Evolutionary conservation across 2,329 filamentous ascomycete species (phyloP).

Genomic region (Aspergillus brasiliensis): DNA sequence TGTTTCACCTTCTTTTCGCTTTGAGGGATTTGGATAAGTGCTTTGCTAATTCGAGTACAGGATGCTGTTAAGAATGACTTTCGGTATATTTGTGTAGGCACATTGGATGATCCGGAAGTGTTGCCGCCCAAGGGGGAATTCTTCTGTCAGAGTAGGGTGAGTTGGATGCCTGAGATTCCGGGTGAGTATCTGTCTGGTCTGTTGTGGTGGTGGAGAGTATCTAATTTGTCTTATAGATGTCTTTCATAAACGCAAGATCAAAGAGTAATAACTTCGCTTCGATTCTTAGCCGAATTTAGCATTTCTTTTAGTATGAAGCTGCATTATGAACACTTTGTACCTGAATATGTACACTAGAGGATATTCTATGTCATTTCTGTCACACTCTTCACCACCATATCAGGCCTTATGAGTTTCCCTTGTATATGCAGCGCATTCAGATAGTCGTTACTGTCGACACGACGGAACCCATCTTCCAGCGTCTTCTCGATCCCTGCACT

Average conservation of each 20-base stretch:
- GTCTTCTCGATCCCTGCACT: constrained; percentile 45
- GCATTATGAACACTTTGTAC: not conserved
- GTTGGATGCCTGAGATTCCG: constrained; percentile 56
- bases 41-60: constrained; percentile 12
- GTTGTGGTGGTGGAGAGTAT: not conserved
- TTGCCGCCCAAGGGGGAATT: constrained; percentile 59
- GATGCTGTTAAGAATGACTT: constrained; percentile 37
- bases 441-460: constrained; percentile 44
- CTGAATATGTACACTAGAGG: not conserved
- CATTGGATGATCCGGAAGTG: constrained; percentile 52
- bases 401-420: constrained; percentile 28
- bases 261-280: constrained; percentile 35
- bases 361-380: not conserved
- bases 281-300: not conserved
- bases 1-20: constrained; percentile 23
- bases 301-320: too few relatives aligned
- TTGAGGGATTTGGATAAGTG: not conserved
- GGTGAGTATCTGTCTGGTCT: constrained; percentile 36
- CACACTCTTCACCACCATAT: constrained; percentile 31
- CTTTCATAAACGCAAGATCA: constrained; percentile 51
- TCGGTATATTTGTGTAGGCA: constrained; percentile 52
- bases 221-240: constrained; percentile 34
- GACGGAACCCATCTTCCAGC: constrained; percentile 36
- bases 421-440: constrained; percentile 37
- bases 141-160: constrained; percentile 52